phyloP scores from a whole-genome alignment of 805 yeast genomes.

The Candida adriatica region DNA sequence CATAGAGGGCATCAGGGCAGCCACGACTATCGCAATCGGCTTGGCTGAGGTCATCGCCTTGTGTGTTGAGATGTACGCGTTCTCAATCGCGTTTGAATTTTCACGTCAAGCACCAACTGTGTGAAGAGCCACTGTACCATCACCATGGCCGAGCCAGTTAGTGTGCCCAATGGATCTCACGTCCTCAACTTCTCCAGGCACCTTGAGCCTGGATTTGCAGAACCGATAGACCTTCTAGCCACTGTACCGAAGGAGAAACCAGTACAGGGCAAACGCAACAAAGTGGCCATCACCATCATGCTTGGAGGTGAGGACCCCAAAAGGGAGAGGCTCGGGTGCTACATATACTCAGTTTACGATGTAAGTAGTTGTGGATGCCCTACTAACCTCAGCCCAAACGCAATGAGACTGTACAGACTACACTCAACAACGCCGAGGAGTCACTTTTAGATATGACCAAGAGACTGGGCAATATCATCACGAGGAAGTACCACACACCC shows the following conservation, averaged over 20 bases:
- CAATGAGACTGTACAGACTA: conserved; percentile 32
- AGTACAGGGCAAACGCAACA: conserved; percentile 4
- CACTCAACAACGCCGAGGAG: conserved; percentile 36
- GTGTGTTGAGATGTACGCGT: too few species aligned
- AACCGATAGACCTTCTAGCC: conserved; percentile 9
- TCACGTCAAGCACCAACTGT: too few species aligned
- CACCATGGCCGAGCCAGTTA: too few species aligned
- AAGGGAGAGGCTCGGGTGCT: conserved; percentile 8
- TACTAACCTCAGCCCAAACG: conserved; percentile 5
- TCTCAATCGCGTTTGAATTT: too few species aligned
- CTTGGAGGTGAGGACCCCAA: conserved; percentile 4
- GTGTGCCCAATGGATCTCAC: too few species aligned
- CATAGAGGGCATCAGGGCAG: conserved; percentile 69
- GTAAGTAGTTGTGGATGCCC: conserved; percentile 2
- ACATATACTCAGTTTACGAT: conserved; percentile 10
- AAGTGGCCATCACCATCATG: conserved; percentile 8
- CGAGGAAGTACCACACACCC: conserved; percentile 35
- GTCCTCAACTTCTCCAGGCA: conserved; percentile 7
- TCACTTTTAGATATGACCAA: conserved; percentile 35
- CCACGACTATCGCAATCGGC: conserved; percentile 81
- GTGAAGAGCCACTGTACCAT: too few species aligned
- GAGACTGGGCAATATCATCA: conserved; percentile 34
- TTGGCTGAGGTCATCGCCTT: too few species aligned
- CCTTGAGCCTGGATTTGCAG: conserved; percentile 11
- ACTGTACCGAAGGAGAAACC: conserved; percentile 11